These are phyloP conservation scores for Phytophthora colocasiae DNA, from an alignment of 352 stramenopile species.

Conservation along the genomic window DNA sequence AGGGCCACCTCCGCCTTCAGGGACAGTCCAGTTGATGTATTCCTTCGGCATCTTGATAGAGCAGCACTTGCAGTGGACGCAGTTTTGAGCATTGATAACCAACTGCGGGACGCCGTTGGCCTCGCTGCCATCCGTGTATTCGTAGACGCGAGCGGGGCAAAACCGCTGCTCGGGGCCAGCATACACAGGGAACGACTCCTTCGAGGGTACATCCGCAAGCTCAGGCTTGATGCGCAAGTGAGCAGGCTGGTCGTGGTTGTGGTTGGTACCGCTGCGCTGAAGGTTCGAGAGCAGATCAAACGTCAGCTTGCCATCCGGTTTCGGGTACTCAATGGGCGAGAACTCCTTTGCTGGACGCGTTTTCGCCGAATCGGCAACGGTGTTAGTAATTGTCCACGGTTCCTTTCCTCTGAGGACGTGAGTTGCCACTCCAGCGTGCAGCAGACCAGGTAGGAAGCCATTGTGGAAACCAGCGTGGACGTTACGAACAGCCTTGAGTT, in stretches of 20 bases:
- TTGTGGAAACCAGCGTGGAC: constrained; percentile 97
- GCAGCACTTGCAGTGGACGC: constrained; percentile 99
- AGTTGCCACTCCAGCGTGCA: constrained; percentile 94
- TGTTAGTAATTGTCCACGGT: constrained; percentile 95
- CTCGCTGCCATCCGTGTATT: constrained; percentile 96
- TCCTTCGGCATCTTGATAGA: constrained; percentile 99
- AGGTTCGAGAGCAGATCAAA: constrained; percentile 99
- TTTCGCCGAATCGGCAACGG: constrained; percentile 90
- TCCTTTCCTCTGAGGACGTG: constrained; percentile 96
- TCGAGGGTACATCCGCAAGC: constrained; percentile 83
- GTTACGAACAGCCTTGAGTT: constrained; percentile 98
- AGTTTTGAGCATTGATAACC: constrained; percentile 99
- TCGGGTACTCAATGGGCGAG: constrained; percentile 95
- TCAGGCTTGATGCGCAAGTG: constrained; percentile 97
- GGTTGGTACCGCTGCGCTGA: constrained; percentile 96
- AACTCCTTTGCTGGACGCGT: constrained; percentile 93
- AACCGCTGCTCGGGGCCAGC: constrained; percentile 97
- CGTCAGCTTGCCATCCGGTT: constrained; percentile 96
- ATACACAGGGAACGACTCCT: constrained; percentile 93
- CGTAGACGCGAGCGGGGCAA: constrained; percentile 98
- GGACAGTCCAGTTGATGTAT: constrained; percentile 99
- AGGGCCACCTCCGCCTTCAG: constrained; percentile 97
- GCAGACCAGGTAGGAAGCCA: constrained; percentile 92
- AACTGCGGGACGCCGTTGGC: constrained; percentile 90
- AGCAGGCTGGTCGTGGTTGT: constrained; percentile 98